Conservation (phyloP, 352 stramenopile genomes). For the Pythium brachiatum region DNA sequence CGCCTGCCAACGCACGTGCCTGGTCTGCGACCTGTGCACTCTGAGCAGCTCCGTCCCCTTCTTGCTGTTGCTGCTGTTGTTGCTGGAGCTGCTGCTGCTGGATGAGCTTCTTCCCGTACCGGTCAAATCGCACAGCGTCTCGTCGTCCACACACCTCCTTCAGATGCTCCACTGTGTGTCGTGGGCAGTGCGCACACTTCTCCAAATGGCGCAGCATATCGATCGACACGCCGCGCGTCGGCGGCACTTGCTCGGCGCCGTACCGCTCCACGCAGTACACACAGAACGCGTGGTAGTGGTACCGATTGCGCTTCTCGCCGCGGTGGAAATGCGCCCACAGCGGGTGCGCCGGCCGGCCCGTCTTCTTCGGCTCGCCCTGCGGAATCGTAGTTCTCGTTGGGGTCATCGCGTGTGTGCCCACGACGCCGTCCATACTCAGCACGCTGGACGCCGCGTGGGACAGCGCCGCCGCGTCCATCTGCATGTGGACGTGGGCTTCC, state of each 20-base stretch:
- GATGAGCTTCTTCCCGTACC: conserved; percentile 31
- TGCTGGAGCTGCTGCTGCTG: conserved; percentile 18
- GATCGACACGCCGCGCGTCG: conserved; percentile 72
- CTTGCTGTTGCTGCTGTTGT: conserved; percentile 17
- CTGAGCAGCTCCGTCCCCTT: conserved; percentile 1
- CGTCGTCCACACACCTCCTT: conserved; percentile 52
- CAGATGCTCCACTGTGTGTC: conserved; percentile 57
- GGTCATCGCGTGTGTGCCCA: conserved; percentile 2
- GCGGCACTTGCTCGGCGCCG: conserved; percentile 46
- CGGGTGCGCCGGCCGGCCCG: conserved; percentile 66
- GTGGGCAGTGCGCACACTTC: conserved; percentile 65
- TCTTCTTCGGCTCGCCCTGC: conserved; percentile 45
- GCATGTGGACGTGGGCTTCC: not conserved
- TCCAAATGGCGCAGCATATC: conserved; percentile 84
- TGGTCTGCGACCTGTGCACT: not conserved
- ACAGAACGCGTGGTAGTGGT: conserved; percentile 85
- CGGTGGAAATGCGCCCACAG: conserved; percentile 82
- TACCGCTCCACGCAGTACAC: conserved; percentile 71
- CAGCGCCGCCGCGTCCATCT: not conserved
- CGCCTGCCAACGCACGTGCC: not conserved
- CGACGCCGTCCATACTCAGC: conserved; percentile 1
- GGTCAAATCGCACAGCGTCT: conserved; percentile 40
- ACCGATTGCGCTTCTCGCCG: conserved; percentile 82
- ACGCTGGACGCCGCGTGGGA: not conserved
- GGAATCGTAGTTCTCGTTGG: not conserved